Conservation (phyloP, 2,329 filamentous ascomycete genomes). For the Phoma sp. region DNA sequence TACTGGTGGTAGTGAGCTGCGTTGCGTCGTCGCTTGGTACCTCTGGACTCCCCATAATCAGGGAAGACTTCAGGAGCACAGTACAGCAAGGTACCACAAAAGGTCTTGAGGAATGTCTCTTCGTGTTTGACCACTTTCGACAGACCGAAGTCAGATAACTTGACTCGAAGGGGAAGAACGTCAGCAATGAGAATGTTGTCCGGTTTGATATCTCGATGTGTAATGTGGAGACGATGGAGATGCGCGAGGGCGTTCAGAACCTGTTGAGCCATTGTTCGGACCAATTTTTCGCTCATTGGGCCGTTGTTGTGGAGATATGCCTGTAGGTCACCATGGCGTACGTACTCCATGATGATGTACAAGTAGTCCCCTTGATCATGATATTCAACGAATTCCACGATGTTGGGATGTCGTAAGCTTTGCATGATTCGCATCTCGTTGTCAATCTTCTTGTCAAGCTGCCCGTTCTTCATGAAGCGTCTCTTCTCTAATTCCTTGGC, state of each 20-base stretch:
- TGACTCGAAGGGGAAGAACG: conserved; percentile 76
- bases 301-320: conserved; percentile 69
- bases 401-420: conserved; percentile 80
- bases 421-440: conserved; percentile 98
- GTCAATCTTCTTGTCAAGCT: conserved; percentile 88
- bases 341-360: conserved; percentile 97
- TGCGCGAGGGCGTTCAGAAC: conserved; percentile 84
- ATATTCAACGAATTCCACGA: conserved; percentile 90
- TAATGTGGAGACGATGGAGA: conserved; percentile 85
- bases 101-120: conserved; percentile 92
- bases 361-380: conserved; percentile 80
- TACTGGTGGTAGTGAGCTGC: conserved; percentile 67
- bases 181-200: conserved; percentile 92
- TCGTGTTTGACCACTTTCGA: conserved; percentile 92
- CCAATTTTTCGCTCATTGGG: conserved; percentile 69
- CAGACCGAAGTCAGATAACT: conserved; percentile 94
- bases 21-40: conserved; percentile 67
- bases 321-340: conserved; percentile 82
- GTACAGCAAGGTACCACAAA: conserved; percentile 94
- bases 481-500: conserved; percentile 96
- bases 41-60: conserved; percentile 71
- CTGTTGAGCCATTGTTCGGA: conserved; percentile 75
- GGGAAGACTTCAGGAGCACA: conserved; percentile 97
- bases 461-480: conserved; percentile 89
- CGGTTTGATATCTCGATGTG: conserved; percentile 97